Base-by-base conservation (phyloP, 2,329 filamentous ascomycete species). In the Paracoccidioides brasiliensis region DNA sequence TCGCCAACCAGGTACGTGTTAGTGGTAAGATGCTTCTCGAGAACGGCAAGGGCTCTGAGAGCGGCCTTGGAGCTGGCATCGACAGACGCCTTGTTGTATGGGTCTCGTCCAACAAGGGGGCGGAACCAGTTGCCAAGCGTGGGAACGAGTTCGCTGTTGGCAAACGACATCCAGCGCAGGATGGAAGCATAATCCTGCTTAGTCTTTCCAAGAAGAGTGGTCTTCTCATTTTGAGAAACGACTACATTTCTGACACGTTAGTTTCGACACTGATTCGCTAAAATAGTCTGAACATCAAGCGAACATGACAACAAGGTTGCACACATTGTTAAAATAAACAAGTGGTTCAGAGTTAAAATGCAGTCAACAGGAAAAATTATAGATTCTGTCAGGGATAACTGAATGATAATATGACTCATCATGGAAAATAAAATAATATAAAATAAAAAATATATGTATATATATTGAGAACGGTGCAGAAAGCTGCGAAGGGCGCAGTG, bases 151-250 rank as follows among this genome's bases (percentile, higher is more conserved):
- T 98, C 91, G 58, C 76, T 73, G 84, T 97, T 98, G 82, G 86
- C 87, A 78, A 85, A 97, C 63, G 91, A 97, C 85, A 96, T 84
- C 93, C 93, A 98, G 77, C 87, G 88, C 72, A 98, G 81, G 75
- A 98, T 98, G 65, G 90, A 90, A 67, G 93, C 93, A 76, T 97
- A 91, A 84, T 98, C 93, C 81, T 98, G 91, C 86, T 98, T 98
- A 78, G 90, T 98, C 86, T 97, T 97, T 72, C 93, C 93, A 67
- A 98, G 84, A 64, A 98, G 90, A 66, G 90, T 94, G 68, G 93
- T 98, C 86, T 97, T 97, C 85, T 97, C 93, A 76, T 98, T 98
- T 80, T 98, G 93, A 67, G 93, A 97, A 69, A 93, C 90, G 73
- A 98, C 93, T 97, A 51, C 32, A 28, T 44, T 42, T 12, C 38